Conservation (phyloP, 371 early-diverging fungal species). For the Mortierella sp. region DNA sequence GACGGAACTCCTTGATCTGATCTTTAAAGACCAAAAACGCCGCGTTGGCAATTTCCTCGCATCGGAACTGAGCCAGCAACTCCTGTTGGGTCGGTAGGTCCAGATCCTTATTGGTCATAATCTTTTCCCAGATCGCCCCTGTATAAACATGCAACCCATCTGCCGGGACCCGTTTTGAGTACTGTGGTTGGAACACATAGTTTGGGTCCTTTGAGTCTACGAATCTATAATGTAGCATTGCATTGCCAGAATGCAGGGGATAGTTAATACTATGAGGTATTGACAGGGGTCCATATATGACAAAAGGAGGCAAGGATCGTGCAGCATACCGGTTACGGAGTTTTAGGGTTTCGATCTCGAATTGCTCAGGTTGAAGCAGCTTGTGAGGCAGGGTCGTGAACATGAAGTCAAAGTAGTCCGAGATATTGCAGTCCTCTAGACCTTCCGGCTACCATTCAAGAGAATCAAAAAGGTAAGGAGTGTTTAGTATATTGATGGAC, state of each 20-base stretch:
- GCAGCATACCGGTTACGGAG: conserved; percentile 75
- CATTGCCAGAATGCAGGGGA: neutral
- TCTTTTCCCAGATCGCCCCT: conserved; percentile 94
- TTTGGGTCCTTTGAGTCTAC: conserved; percentile 72
- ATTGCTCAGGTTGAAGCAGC: conserved; percentile 85
- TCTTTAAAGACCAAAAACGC: conserved; percentile 79
- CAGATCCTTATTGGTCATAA: conserved; percentile 93
- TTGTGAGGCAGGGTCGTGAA: conserved; percentile 95
- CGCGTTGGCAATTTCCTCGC: conserved; percentile 95
- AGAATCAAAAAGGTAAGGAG: neutral
- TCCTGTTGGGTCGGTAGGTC: conserved; percentile 99
- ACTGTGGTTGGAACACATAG: conserved; percentile 89
- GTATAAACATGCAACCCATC: conserved; percentile 96
- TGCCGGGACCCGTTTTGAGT: conserved; percentile 94
- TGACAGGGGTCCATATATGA: neutral
- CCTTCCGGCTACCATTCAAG: conserved; percentile 76
- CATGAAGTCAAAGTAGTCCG: conserved; percentile 94
- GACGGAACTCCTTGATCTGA: conserved; percentile 71
- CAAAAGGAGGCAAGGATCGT: neutral
- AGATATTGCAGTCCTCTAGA: conserved; percentile 81
- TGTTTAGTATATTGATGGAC: neutral
- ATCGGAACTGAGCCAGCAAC: conserved; percentile 96
- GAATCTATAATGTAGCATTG: conserved; percentile 66
- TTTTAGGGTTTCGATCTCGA: conserved; percentile 78
- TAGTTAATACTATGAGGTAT: neutral